Evolutionary conservation across 805 yeast genomes (phyloP).

Genomic region (Saturnispora saitoi): DNA sequence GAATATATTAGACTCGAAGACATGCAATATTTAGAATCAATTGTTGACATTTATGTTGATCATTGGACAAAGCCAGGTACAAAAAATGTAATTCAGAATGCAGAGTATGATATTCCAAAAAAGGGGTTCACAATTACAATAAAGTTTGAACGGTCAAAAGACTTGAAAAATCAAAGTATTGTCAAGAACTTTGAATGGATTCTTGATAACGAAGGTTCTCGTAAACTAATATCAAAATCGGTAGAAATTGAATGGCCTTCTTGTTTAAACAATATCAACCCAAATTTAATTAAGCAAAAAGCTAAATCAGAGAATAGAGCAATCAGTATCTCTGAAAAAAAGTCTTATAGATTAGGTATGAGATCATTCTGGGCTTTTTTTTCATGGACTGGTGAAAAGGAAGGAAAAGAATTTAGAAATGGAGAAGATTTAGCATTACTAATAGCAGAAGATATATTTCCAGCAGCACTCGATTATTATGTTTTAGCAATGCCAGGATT

Average conservation of each 20-base stretch:
- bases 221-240: constrained; percentile 43
- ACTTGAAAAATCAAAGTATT: constrained; percentile 48
- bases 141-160: constrained; percentile 37
- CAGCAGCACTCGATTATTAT: constrained; percentile 77
- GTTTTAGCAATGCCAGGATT: constrained; percentile 61
- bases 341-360: constrained; percentile 60
- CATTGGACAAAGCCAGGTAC: constrained; percentile 32
- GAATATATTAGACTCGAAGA: constrained; percentile 74
- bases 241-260: constrained; percentile 63
- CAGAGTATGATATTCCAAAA: constrained; percentile 19
- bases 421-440: constrained; percentile 74
- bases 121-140: constrained; percentile 47
- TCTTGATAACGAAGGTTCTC: constrained; percentile 43
- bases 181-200: constrained; percentile 48
- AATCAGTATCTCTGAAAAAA: constrained; percentile 45
- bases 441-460: constrained; percentile 72
- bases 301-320: constrained; percentile 21
- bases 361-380: constrained; percentile 85
- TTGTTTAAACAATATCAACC: constrained; percentile 48
- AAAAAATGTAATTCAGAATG: constrained; percentile 4
- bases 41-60: constrained; percentile 55
- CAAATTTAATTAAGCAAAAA: constrained; percentile 38
- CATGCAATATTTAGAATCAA: constrained; percentile 60
- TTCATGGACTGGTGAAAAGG: constrained; percentile 70
- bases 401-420: constrained; percentile 67